Evolutionary conservation across 805 yeast genomes (phyloP).

Genomic region (Kazachstania taianensis): DNA sequence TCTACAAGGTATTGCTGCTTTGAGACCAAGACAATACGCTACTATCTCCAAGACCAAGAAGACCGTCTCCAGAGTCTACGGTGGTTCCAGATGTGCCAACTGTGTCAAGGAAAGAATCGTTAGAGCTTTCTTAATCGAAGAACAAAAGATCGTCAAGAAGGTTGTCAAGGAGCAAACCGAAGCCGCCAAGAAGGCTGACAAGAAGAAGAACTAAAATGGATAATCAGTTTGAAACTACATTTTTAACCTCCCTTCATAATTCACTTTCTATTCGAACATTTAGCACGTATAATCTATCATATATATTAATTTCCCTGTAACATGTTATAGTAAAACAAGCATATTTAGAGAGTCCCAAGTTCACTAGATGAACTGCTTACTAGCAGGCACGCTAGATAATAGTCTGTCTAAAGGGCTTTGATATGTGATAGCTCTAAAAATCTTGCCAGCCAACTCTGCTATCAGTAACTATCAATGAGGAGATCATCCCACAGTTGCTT

Average conservation of each 20-base stretch:
- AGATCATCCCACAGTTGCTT: too few relatives aligned
- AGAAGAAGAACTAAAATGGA: slow-evolving; percentile 16
- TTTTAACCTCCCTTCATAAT: not conserved
- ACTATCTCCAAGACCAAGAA: slow-evolving; percentile 89
- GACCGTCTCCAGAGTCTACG: slow-evolving; percentile 99
- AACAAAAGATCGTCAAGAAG: slow-evolving; percentile 99
- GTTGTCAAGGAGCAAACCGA: slow-evolving; percentile 94
- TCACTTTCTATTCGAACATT: not conserved
- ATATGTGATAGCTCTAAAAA: too few relatives aligned
- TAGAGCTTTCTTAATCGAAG: slow-evolving; percentile 99
- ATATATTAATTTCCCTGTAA: slow-evolving; percentile 8
- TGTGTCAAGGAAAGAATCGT: slow-evolving; percentile 99
- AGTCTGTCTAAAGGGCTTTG: too few relatives aligned
- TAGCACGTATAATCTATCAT: slow-evolving; percentile 1
- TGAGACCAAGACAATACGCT: slow-evolving; percentile 98
- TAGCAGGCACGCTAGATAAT: too few relatives aligned
- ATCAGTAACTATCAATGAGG: too few relatives aligned
- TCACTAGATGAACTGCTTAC: not conserved
- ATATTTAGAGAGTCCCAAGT: not conserved
- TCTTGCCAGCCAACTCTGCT: too few relatives aligned
- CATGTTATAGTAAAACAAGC: slow-evolving; percentile 6
- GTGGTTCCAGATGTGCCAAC: slow-evolving; percentile 97
- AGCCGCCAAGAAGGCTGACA: slow-evolving; percentile 60
- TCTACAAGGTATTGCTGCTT: slow-evolving; percentile 80
- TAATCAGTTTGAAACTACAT: not conserved